phyloP scores from a whole-genome alignment of 768 basidiomycete genomes.

The Termitomyces titanicus region DNA sequence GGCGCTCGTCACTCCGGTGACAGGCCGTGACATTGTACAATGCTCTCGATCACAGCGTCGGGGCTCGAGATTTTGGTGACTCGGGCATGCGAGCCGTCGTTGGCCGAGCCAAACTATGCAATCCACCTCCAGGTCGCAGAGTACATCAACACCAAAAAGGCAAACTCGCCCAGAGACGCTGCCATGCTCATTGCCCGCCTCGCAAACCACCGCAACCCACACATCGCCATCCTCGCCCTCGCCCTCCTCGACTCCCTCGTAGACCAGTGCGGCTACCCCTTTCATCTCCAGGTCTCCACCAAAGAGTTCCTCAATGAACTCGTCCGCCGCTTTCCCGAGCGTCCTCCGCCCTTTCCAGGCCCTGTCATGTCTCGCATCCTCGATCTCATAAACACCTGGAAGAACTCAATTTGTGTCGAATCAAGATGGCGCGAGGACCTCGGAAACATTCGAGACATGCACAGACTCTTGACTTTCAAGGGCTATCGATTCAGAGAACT shows the following conservation, averaged over 20 bases:
- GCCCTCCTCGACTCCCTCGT: slow-evolving; percentile 88
- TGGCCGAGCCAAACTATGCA: slow-evolving; percentile 88
- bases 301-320: slow-evolving; percentile 99
- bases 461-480: slow-evolving; percentile 89
- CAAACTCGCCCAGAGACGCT: slow-evolving; percentile 95
- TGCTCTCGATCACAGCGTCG: slow-evolving; percentile 52
- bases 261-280: slow-evolving; percentile 93
- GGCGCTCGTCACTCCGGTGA: too few relatives aligned
- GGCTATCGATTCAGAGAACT: slow-evolving; percentile 76
- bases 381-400: slow-evolving; percentile 92
- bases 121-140: slow-evolving; percentile 93
- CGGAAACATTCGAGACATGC: slow-evolving; percentile 98
- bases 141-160: slow-evolving; percentile 91
- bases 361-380: slow-evolving; percentile 94
- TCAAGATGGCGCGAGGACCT: slow-evolving; percentile 96
- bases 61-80: slow-evolving; percentile 70
- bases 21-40: too few relatives aligned
- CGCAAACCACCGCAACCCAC: slow-evolving; percentile 91
- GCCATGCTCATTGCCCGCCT: slow-evolving; percentile 80
- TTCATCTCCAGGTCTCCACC: slow-evolving; percentile 94
- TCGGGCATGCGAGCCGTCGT: slow-evolving; percentile 82
- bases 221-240: slow-evolving; percentile 83
- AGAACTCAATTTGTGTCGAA: slow-evolving; percentile 84
- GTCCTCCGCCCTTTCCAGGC: slow-evolving; percentile 92
- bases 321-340: slow-evolving; percentile 95